phyloP scores from a whole-genome alignment of 306 rosid genomes.

The Cucurbita maxima region DNA sequence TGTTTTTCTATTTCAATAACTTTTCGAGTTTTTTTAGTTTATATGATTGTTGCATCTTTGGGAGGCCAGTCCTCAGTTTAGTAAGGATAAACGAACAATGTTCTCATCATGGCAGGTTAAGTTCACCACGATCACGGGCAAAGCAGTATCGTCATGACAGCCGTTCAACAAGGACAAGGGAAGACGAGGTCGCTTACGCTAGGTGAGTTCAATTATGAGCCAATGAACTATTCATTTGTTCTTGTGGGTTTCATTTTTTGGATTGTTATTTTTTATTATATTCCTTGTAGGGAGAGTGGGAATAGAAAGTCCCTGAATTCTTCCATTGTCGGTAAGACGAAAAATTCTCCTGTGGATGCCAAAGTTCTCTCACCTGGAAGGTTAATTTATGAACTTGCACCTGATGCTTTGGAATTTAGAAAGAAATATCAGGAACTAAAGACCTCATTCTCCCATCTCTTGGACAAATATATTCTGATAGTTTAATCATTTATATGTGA shows the following conservation, averaged over 20 bases:
- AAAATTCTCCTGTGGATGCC: constrained; percentile 26
- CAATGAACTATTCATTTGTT: background rate
- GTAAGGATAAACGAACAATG: constrained; percentile 23
- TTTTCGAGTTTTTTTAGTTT: background rate
- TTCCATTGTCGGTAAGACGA: constrained; percentile 26
- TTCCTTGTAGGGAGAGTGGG: constrained; percentile 28
- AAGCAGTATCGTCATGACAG: constrained; percentile 28
- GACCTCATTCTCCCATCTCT: background rate
- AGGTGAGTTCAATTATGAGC: constrained; percentile 12
- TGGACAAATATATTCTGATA: background rate
- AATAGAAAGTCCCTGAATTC: constrained; percentile 29
- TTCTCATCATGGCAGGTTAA: constrained; percentile 27
- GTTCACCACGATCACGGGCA: constrained; percentile 34
- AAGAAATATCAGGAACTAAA: constrained; percentile 28
- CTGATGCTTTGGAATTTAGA: constrained; percentile 20
- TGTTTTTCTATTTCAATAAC: background rate
- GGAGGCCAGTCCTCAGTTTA: constrained; percentile 26
- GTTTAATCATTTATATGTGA: background rate
- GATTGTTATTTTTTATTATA: background rate
- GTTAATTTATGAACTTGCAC: constrained; percentile 12
- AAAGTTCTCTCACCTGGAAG: constrained; percentile 37
- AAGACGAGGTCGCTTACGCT: constrained; percentile 27
- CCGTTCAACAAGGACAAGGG: constrained; percentile 29
- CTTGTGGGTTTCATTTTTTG: background rate
- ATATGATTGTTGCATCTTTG: constrained; percentile 1